These are phyloP conservation scores for Coemansia asiatica DNA, from an alignment of 192 early-diverging fungal genomes.

Conservation along the genomic window DNA sequence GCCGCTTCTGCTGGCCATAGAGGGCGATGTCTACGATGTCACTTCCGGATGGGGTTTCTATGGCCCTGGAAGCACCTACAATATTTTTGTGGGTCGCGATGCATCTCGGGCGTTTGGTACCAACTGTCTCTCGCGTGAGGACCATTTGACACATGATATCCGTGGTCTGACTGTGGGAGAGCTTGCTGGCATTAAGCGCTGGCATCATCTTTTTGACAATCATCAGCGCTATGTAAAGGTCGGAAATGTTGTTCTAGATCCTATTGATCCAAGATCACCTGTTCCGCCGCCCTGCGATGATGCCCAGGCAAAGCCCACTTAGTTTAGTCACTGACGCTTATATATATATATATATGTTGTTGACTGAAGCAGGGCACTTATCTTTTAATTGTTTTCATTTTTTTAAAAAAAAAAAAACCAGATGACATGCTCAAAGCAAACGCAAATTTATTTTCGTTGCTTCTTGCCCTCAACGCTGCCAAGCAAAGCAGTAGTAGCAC, in stretches of 20 bases:
- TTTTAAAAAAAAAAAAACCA: no score
- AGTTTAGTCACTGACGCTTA: constrained; percentile 6
- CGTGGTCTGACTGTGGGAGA: constrained; percentile 77
- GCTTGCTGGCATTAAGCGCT: constrained; percentile 72
- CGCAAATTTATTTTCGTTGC: no score
- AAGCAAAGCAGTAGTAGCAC: no score
- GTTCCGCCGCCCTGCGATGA: constrained; percentile 77
- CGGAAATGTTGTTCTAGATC: constrained; percentile 76
- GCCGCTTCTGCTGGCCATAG: constrained; percentile 88
- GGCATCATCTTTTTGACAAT: constrained; percentile 88
- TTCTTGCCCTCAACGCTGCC: no score
- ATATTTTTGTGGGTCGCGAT: constrained; percentile 88
- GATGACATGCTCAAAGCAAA: no score
- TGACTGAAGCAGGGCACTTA: no score
- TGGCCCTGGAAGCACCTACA: constrained; percentile 74
- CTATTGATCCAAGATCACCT: constrained; percentile 79
- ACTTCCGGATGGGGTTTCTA: constrained; percentile 75
- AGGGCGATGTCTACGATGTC: constrained; percentile 95
- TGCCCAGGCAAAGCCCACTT: constrained; percentile 52
- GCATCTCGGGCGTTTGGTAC: constrained; percentile 93
- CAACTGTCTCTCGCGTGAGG: constrained; percentile 78
- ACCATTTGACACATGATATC: constrained; percentile 91
- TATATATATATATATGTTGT: background rate
- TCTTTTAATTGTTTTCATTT: no score
- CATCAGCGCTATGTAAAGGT: constrained; percentile 85